Evolutionary conservation across 768 basidiomycete species (phyloP).

Genomic region (Arthromyces matolae): DNA sequence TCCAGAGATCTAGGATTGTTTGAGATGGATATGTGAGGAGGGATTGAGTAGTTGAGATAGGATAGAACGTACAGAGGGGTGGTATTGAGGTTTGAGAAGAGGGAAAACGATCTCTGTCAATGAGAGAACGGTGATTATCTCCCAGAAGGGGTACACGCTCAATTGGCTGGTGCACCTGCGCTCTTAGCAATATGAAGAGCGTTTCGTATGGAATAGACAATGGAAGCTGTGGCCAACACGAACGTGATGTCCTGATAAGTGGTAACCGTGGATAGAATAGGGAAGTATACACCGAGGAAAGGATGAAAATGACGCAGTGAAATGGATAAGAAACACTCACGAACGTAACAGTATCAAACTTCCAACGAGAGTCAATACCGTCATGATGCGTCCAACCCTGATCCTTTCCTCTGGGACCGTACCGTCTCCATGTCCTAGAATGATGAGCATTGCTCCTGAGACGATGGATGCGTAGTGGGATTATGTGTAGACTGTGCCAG

Average conservation of each 20-base stretch:
- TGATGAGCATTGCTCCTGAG: constrained; percentile 1
- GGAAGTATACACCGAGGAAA: constrained; percentile 9
- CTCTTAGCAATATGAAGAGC: constrained; percentile 58
- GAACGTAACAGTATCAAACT: constrained; percentile 12
- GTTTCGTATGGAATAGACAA: constrained; percentile 50
- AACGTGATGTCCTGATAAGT: constrained; percentile 1
- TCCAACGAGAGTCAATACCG: constrained; percentile 10
- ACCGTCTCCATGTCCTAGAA: background rate
- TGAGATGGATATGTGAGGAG: no score
- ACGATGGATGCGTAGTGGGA: constrained; percentile 10
- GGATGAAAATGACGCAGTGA: background rate
- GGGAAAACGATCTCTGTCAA: constrained; percentile 47
- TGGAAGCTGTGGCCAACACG: constrained; percentile 8
- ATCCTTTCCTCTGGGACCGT: constrained; percentile 10
- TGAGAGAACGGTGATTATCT: constrained; percentile 41
- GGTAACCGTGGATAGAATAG: constrained; percentile 3
- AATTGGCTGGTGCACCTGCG: constrained; percentile 44
- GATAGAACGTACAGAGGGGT: no score
- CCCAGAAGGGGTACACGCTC: constrained; percentile 49
- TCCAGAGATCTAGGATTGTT: no score
- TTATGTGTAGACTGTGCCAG: constrained; percentile 9
- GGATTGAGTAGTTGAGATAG: no score
- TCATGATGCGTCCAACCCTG: constrained; percentile 9
- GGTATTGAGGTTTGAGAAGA: constrained; percentile 48
- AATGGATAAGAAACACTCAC: background rate